A percentile compares a stretch with the other conserved stretches of the same genome.
phyloP scores from a whole-genome alignment of 2,329 filamentous ascomycete species.

The Cryphonectria carpinicola region DNA sequence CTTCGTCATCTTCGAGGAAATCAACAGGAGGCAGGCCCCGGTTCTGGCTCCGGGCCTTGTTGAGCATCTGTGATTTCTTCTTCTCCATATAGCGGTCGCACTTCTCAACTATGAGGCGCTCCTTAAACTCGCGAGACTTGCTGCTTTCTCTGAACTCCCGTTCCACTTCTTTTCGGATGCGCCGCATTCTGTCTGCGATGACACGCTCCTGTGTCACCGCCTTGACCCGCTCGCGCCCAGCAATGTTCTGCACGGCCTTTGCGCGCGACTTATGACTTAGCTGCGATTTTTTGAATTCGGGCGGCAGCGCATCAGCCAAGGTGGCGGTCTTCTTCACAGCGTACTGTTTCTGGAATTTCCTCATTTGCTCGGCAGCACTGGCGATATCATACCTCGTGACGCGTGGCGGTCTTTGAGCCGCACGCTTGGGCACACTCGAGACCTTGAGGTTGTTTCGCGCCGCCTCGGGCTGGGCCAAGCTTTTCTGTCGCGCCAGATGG shows the following conservation, averaged over 20 bases:
- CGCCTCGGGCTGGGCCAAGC: background rate
- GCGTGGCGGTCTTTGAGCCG: background rate
- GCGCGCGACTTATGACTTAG: background rate
- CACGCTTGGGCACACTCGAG: background rate
- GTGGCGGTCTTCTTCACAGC: slow-evolving; percentile 2
- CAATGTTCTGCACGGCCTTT: background rate
- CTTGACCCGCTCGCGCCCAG: background rate
- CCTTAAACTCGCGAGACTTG: slow-evolving; percentile 8
- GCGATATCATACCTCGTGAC: slow-evolving; percentile 7
- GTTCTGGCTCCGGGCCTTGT: background rate
- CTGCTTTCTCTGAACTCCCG: background rate
- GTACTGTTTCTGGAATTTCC: background rate
- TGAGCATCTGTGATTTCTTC: slow-evolving; percentile 1
- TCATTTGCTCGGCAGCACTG: background rate
- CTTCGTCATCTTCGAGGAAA: slow-evolving; percentile 7
- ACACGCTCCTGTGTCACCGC: background rate
- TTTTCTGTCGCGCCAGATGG: background rate
- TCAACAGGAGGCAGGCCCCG: slow-evolving; percentile 2
- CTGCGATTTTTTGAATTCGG: slow-evolving; percentile 3
- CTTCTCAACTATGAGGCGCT: background rate
- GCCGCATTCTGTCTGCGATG: background rate
- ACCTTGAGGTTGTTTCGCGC: background rate
- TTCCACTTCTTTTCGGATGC: slow-evolving; percentile 7
- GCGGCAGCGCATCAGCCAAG: slow-evolving; percentile 8
- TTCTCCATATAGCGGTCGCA: slow-evolving; percentile 6